Base-by-base conservation (phyloP, 2,329 filamentous ascomycete genomes). In the Ophiostoma himal-ulmi region DNA sequence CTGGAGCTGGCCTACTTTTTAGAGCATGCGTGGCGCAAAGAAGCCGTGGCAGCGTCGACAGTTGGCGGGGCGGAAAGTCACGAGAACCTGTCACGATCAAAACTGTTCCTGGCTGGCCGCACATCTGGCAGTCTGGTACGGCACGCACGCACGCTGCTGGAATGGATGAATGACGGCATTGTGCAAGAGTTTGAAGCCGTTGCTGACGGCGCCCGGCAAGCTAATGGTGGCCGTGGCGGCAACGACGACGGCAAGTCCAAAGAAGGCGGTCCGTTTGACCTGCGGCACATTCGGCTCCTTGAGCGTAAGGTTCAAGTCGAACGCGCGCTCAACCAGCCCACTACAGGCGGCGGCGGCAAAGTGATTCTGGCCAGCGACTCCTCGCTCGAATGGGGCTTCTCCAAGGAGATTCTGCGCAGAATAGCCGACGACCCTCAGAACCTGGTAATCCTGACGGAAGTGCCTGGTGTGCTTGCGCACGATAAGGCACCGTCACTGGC, bases 121-220 rank as follows among this genome's bases (percentile, higher is more conserved):
- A 96, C 93, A 72, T 91, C 92, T 73, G 90, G 92, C 71, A 94
- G 93, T 73, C 96, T 94, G 0, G 91, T 98, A 84, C 87, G 93
- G 69, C 92, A 97, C 74, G 92, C 94, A 36, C 87, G 94, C 74
- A 97, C 94, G 78, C 96, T 99, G 92, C 83, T 99, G 41, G 95
- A 99, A 77, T 99, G 95, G 95, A 98, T 99, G 94, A 94, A 98
- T 77, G 94, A 97, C 76, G 90, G 89, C 71, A 96, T 99, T 71
- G 91, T 96, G 60, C 89, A 93, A 70, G 94, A 98, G 76, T 96
- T 97, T 73, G 94, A 97, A 78, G 88, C 90, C 17, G 84, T 89
- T 67, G 86, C 84, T 1, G 86, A 87, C 52, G 71, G 73, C 82
- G 80, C 3, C 8, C 81, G 79, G 71, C 81, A 83, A 73, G 77